Evolutionary conservation across 2,329 filamentous ascomycete genomes (phyloP).

Genomic region (Plectosphaerella sp.): DNA sequence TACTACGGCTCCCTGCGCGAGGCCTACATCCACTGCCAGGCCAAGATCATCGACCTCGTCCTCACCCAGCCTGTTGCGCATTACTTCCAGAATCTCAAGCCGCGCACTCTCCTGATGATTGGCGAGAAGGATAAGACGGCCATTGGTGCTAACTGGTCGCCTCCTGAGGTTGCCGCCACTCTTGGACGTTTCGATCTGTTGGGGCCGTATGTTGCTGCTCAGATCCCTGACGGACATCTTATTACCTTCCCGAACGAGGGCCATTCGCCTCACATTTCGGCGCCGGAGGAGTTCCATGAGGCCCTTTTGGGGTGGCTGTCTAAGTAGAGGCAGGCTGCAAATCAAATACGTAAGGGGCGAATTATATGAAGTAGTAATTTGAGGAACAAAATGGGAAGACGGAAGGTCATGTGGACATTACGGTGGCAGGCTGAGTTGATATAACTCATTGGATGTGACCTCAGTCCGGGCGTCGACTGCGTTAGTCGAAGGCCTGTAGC

Average conservation of each 20-base stretch:
- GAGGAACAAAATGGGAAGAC: too few species aligned
- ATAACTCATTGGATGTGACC: too few species aligned
- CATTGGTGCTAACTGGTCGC: conserved; percentile 48
- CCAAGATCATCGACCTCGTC: conserved; percentile 48
- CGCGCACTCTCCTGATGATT: conserved; percentile 42
- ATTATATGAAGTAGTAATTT: too few species aligned
- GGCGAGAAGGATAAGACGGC: conserved; percentile 49
- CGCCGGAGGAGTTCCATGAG: conserved; percentile 39
- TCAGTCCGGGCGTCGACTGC: too few species aligned
- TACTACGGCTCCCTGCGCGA: conserved; percentile 39
- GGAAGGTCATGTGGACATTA: too few species aligned
- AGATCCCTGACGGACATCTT: conserved; percentile 39
- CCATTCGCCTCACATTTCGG: conserved; percentile 49
- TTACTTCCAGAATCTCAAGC: conserved; percentile 37
- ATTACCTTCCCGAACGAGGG: conserved; percentile 43
- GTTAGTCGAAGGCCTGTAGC: too few species aligned
- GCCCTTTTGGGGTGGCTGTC: conserved; percentile 39
- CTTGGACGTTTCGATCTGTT: conserved; percentile 46
- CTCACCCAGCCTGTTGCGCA: conserved; percentile 46
- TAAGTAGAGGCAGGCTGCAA: too few species aligned
- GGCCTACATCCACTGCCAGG: conserved; percentile 41
- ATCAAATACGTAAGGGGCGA: too few species aligned
- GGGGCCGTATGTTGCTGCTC: conserved; percentile 34
- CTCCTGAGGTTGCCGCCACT: conserved; percentile 33
- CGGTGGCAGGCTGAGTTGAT: too few species aligned